Conservation (phyloP, 257 asterid species). For the Rauvolfia tetraphylla region DNA sequence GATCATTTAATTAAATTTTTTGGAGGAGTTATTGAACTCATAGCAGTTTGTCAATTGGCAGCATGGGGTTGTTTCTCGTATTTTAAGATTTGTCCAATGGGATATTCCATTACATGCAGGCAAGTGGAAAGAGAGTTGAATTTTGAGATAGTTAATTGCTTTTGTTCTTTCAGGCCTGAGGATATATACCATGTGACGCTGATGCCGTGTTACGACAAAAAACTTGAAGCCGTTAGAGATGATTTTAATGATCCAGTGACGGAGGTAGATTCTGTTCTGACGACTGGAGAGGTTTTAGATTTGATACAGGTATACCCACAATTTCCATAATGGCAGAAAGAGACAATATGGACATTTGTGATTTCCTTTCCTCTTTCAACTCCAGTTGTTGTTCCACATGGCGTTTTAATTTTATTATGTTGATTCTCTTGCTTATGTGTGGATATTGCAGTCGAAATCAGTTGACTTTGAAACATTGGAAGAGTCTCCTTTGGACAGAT, state of each 20-base stretch:
- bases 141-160: conserved; percentile 21
- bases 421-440: conserved; percentile 8
- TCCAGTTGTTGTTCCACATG: not conserved
- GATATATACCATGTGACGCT: conserved; percentile 93
- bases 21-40: not conserved
- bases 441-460: conserved; percentile 58
- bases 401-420: not conserved
- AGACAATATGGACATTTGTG: not conserved
- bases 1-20: not conserved
- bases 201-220: conserved; percentile 99
- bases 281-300: conserved; percentile 93
- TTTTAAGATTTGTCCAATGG: not conserved
- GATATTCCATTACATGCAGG: not conserved
- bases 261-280: conserved; percentile 94
- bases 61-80: not conserved
- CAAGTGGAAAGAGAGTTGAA: not conserved
- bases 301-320: conserved; percentile 59
- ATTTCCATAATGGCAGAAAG: conserved; percentile 1
- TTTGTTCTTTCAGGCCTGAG: conserved; percentile 57
- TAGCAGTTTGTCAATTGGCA: not conserved
- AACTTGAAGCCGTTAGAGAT: conserved; percentile 95
- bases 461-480: conserved; percentile 65
- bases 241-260: conserved; percentile 71
- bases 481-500: conserved; percentile 77
- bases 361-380: not conserved